Evolutionary conservation across 768 basidiomycete species (phyloP), one percentile per base, ranked within the genome.

Genomic region (Exsudoporus frostii): DNA sequence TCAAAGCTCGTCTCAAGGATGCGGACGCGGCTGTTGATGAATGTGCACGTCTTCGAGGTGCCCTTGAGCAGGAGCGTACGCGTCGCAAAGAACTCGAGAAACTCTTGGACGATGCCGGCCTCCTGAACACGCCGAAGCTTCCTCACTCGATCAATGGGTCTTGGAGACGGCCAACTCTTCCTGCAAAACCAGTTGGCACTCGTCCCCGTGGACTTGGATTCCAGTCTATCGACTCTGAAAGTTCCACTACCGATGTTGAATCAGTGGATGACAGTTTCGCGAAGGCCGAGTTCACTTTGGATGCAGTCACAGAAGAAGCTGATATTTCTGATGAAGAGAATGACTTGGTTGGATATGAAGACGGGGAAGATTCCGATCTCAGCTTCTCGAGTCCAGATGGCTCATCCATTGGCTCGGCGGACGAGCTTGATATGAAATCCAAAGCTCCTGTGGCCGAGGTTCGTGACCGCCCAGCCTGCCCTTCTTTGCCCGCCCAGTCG

Each of bases 181-280:
- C 70, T 32, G 55, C 59, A 11, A 65, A 61, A 41, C 53, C 65
- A 13, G 59, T 55, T n/a, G 62, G 60, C 54, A 54, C 62, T 39
- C 67, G 71, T 62, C 73, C 76, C 14, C 76, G 74, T 43, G 79
- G 79, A 38, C 74, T 80, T 48, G 81, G 82, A 0, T 78, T 70
- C 65, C 69, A 77, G 46, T 88, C 87, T 5, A 67, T 84, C 13
- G 88, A 87, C 59, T 88, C 87, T 2, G 76, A 78, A 57, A 76
- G 80, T 57, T 86, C 85, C 5, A 68, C 72, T 13, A 88, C 86
- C 0, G 86, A 88, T 59, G 85, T 88, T n/a, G 88, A 89, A 56
- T 77, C 75, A 2, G 65, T 73, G 15, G 80, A 81, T 39, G 80
- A 76, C 46, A 64, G 68, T 39, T 66, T 68, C 47, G 65, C 68